Evolutionary conservation across 78 protist genomes (phyloP).

Genomic region (Dictyostelium brefeldianum): DNA sequence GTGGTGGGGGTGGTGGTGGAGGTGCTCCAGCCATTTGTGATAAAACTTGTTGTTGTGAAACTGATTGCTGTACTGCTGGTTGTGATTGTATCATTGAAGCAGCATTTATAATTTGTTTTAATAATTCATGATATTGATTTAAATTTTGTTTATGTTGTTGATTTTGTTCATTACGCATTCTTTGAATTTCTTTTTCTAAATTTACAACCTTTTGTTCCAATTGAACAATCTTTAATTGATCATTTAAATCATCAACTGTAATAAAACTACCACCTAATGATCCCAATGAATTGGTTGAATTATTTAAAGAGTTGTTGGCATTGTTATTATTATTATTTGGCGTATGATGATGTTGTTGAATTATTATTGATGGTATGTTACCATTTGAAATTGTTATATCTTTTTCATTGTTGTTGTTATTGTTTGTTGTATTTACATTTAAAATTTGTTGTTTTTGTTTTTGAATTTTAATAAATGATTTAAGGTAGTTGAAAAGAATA

Average conservation of each 20-base stretch:
- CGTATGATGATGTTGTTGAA: conserved; percentile 23
- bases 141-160: conserved; percentile 38
- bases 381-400: not conserved
- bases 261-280: not conserved
- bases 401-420: no score
- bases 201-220: conserved; percentile 32
- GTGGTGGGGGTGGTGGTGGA: not conserved
- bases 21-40: no score
- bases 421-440: conserved; percentile 7
- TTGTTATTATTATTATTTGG: not conserved
- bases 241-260: not conserved
- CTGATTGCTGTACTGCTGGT: not conserved
- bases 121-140: conserved; percentile 58
- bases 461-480: not conserved
- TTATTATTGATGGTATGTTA: not conserved
- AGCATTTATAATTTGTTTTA: conserved; percentile 63
- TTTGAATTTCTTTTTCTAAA: conserved; percentile 44
- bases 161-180: conserved; percentile 44
- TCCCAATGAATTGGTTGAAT: not conserved
- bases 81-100: conserved; percentile 23
- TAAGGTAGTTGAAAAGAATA: conserved; percentile 1
- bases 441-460: not conserved
- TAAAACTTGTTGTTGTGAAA: not conserved
- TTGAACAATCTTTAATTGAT: conserved; percentile 28
- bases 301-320: not conserved